These are phyloP conservation scores for Mycena epipterygia DNA, from an alignment of 768 basidiomycete genomes.

Conservation along the genomic window DNA sequence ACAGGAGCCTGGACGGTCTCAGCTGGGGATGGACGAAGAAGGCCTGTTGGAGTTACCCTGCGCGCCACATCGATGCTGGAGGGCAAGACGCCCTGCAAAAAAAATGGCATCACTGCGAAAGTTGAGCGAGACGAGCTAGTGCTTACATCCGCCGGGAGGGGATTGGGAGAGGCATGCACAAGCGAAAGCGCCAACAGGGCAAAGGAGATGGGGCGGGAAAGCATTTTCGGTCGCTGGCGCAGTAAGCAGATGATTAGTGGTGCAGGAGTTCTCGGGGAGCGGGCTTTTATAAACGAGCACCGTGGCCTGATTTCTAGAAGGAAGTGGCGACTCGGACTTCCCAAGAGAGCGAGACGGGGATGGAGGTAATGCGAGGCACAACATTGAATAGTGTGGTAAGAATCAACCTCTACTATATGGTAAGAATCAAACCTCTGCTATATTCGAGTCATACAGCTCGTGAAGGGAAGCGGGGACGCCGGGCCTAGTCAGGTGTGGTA, in stretches of 20 bases:
- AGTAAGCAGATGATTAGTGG: not conserved
- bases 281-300: constrained; percentile 15
- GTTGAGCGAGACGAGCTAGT: not conserved
- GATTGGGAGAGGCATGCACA: constrained; percentile 20
- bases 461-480: constrained; percentile 11
- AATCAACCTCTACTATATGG: constrained; percentile 12
- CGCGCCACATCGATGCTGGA: constrained; percentile 11
- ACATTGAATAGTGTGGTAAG: constrained; percentile 11
- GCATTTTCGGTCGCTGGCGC: constrained; percentile 12
- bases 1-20: constrained; percentile 8
- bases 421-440: constrained; percentile 9
- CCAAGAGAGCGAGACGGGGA: constrained; percentile 9
- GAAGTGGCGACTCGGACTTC: constrained; percentile 2
- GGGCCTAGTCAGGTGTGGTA: not conserved
- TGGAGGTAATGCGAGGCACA: constrained; percentile 2
- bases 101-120: constrained; percentile 3
- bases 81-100: constrained; percentile 6
- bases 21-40: constrained; percentile 7
- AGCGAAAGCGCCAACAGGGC: constrained; percentile 16
- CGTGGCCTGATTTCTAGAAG: constrained; percentile 12
- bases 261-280: constrained; percentile 1
- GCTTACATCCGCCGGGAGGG: constrained; percentile 10
- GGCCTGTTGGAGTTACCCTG: not conserved
- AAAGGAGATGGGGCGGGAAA: constrained; percentile 12
- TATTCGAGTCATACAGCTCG: constrained; percentile 10